A percentile compares a stretch with the other conserved stretches of the same genome.
Evolutionary conservation across 1,284 basidiomycete genomes (phyloP).

Genomic region (Ceratobasidium sp.): DNA sequence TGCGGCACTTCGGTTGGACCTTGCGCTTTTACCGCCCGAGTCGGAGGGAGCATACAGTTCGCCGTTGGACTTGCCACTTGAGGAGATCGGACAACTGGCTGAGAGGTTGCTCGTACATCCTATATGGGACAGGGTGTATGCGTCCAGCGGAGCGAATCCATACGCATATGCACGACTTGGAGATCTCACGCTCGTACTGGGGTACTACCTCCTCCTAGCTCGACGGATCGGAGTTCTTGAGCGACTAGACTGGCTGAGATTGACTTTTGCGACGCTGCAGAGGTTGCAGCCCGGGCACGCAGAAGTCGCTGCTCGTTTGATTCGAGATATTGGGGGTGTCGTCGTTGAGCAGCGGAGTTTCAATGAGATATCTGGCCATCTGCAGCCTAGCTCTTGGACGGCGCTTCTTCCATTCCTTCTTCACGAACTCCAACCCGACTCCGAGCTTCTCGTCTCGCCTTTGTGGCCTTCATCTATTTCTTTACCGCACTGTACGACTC

Average conservation of each 20-base stretch:
- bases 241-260: conserved; percentile 67
- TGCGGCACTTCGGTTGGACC: conserved; percentile 68
- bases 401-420: conserved; percentile 70
- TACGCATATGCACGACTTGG: conserved; percentile 27
- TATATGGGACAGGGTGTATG: conserved; percentile 23
- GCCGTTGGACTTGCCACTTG: conserved; percentile 52
- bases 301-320: conserved; percentile 57
- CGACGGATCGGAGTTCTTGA: background rate
- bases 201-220: conserved; percentile 17
- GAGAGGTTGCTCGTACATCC: conserved; percentile 8
- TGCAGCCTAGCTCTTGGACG: conserved; percentile 63
- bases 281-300: conserved; percentile 75
- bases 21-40: conserved; percentile 50
- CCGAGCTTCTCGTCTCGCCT: conserved; percentile 48
- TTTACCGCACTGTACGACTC: conserved; percentile 33
- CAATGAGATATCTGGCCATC: conserved; percentile 57
- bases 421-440: conserved; percentile 57
- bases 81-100: conserved; percentile 48
- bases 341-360: conserved; percentile 58
- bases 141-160: background rate
- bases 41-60: conserved; percentile 13
- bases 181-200: conserved; percentile 24
- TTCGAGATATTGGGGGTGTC: conserved; percentile 58
- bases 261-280: conserved; percentile 66
- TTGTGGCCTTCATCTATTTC: conserved; percentile 54